These are phyloP conservation scores for Inonotus hispidus DNA, from an alignment of 1,284 basidiomycete species.

Conservation along the genomic window DNA sequence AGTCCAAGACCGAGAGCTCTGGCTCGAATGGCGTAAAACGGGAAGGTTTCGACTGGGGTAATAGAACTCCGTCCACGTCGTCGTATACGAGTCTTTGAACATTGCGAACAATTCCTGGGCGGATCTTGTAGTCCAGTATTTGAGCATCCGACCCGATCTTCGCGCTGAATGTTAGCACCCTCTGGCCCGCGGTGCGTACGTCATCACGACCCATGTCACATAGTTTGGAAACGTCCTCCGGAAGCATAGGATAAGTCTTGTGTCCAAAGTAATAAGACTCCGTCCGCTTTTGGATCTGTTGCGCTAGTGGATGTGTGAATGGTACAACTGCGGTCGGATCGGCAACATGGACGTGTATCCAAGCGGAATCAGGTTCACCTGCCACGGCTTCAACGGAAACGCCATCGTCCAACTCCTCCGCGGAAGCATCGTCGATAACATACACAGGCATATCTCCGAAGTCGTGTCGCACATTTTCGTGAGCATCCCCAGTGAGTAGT, in stretches of 20 bases:
- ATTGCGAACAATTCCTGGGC: constrained; percentile 69
- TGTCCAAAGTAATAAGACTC: constrained; percentile 64
- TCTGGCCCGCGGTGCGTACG: constrained; percentile 41
- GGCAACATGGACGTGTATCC: constrained; percentile 93
- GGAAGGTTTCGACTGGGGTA: neutral
- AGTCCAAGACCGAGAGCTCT: neutral
- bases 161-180: constrained; percentile 79
- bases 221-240: constrained; percentile 35
- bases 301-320: constrained; percentile 56
- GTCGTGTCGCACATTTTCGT: constrained; percentile 74
- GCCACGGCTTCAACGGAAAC: constrained; percentile 71
- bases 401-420: constrained; percentile 93
- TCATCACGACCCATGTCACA: constrained; percentile 52
- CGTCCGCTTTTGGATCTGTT: constrained; percentile 46
- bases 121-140: constrained; percentile 67
- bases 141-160: constrained; percentile 62
- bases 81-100: constrained; percentile 67
- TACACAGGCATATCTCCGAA: constrained; percentile 81
- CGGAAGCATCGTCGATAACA: constrained; percentile 81
- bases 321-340: constrained; percentile 86
- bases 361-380: constrained; percentile 53
- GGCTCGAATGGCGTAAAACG: constrained; percentile 13
- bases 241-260: constrained; percentile 66
- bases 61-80: constrained; percentile 44
- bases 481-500: constrained; percentile 43